Evolutionary conservation across 768 basidiomycete genomes (phyloP), one percentile per base, ranked within the genome.

Genomic region (Sarcodon aspratus): DNA sequence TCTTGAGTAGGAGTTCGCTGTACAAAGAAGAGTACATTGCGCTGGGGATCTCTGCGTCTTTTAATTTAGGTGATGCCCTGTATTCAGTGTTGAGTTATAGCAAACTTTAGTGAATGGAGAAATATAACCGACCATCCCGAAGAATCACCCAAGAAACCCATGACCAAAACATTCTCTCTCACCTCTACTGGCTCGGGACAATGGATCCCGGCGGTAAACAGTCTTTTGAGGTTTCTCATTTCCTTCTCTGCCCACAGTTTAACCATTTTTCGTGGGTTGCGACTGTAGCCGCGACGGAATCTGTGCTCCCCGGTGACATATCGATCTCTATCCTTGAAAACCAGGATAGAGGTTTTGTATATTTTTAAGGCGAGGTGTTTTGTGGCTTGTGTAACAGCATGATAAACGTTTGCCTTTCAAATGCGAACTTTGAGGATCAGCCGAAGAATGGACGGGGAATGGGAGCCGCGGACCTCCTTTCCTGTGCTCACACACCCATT

Each of bases 161-260:
- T 98, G 17, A 94, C 92, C 21, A 99, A 76, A 7, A 99, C 89
- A 60, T 99, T 99, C 63, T 97, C 93, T 49, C 93, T 77, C 8
- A 96, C 92, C 61, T 98, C 96, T 13, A 94, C 57, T 2, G 93
- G 89, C 43, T 88, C 85, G 1, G 96, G 96, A 52, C 87, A 89
- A 43, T 75, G 73, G 46, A 99, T 78, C 0, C 88, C 93, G 15
- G 89, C 89, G n/a, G 80, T 67, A 8, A 77, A 72, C 43, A 99
- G 67, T 33, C 96, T 77, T 61, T 85, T 84, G 52, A 99, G 68
- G 62, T 99, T 99, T 18, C 96, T 80, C 85, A 97, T 86, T 65
- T 99, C 96, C 68, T 99, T 99, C 66, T 99, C 96, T 2, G 96
- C 96, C 96, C 96, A 99, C 3, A 98, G 66, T 12, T 92, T 77